Evolutionary conservation across 345 rosid genomes (phyloP).

Genomic region (Linum trigynum): DNA sequence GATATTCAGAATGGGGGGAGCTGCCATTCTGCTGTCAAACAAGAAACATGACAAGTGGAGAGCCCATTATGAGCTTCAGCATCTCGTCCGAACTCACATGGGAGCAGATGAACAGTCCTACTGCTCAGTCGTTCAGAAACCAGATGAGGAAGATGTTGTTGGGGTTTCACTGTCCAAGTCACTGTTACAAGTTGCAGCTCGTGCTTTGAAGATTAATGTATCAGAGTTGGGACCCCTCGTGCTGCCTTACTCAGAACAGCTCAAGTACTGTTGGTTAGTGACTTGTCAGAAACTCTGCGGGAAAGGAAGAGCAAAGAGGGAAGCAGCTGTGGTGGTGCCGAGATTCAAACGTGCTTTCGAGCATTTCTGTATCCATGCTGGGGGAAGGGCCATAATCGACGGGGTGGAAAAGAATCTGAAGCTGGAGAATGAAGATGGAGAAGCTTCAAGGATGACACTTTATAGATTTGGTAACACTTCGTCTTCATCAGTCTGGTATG

Average conservation of each 20-base stretch:
- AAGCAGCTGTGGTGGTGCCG: constrained; percentile 21
- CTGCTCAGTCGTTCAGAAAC: constrained; percentile 33
- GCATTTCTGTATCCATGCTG: constrained; percentile 34
- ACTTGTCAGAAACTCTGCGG: constrained; percentile 17
- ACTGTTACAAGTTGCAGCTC: constrained; percentile 38
- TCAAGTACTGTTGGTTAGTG: constrained; percentile 28
- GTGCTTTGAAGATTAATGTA: constrained; percentile 39
- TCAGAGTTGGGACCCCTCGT: constrained; percentile 42
- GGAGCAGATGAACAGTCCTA: constrained; percentile 43
- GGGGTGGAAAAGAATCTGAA: constrained; percentile 44
- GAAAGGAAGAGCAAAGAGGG: constrained; percentile 13
- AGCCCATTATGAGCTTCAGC: constrained; percentile 48
- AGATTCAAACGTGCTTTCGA: constrained; percentile 50
- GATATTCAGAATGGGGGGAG: constrained; percentile 55
- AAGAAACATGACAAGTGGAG: constrained; percentile 28
- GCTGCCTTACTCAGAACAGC: constrained; percentile 46
- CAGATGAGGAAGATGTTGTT: constrained; percentile 34
- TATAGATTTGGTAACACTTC: constrained; percentile 21
- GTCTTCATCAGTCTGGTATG: constrained; percentile 59
- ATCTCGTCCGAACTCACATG: constrained; percentile 46
- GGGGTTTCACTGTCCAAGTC: constrained; percentile 48
- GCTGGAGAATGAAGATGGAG: constrained; percentile 47
- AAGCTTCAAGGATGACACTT: constrained; percentile 55
- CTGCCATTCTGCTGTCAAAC: constrained; percentile 46
- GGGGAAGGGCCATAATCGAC: constrained; percentile 31